phyloP scores from a whole-genome alignment of 805 yeast genomes.

The Ogataea ganodermae region DNA sequence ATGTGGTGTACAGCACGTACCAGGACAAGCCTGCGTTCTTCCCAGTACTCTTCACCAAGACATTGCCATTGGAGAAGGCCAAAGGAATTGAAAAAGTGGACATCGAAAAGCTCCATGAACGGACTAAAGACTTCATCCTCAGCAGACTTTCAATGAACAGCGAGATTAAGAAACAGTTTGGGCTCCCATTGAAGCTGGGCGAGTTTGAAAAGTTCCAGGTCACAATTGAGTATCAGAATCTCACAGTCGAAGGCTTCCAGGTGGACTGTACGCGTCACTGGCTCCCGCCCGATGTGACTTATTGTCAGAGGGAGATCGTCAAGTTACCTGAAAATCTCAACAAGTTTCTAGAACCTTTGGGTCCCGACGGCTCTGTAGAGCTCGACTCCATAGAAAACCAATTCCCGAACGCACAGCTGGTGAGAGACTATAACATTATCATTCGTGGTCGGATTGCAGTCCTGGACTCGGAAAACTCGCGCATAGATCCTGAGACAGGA shows the following conservation, averaged over 20 bases:
- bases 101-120: conserved; percentile 29
- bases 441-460: conserved; percentile 35
- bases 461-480: conserved; percentile 13
- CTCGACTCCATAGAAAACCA: conserved; percentile 28
- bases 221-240: conserved; percentile 31
- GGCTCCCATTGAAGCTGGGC: conserved; percentile 36
- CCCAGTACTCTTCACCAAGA: conserved; percentile 34
- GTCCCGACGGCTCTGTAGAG: conserved; percentile 21
- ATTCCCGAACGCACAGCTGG: conserved; percentile 23
- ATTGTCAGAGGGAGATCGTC: conserved; percentile 28
- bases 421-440: conserved; percentile 34
- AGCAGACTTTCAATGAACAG: conserved; percentile 35
- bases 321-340: conserved; percentile 30
- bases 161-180: conserved; percentile 30
- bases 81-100: conserved; percentile 32
- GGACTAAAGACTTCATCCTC: conserved; percentile 28
- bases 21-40: conserved; percentile 35
- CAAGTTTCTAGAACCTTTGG: conserved; percentile 36
- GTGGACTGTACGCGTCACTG: conserved; percentile 34
- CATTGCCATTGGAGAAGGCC: conserved; percentile 29
- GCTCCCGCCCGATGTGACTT: conserved; percentile 29
- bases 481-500: conserved; percentile 31
- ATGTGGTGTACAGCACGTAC: conserved; percentile 31
- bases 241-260: conserved; percentile 35
- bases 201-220: conserved; percentile 33